A percentile compares a stretch with the other conserved stretches of the same genome.
These are phyloP conservation scores for Neonectria sp. DNA, from an alignment of 2,329 filamentous ascomycete genomes.

Conservation along the genomic window DNA sequence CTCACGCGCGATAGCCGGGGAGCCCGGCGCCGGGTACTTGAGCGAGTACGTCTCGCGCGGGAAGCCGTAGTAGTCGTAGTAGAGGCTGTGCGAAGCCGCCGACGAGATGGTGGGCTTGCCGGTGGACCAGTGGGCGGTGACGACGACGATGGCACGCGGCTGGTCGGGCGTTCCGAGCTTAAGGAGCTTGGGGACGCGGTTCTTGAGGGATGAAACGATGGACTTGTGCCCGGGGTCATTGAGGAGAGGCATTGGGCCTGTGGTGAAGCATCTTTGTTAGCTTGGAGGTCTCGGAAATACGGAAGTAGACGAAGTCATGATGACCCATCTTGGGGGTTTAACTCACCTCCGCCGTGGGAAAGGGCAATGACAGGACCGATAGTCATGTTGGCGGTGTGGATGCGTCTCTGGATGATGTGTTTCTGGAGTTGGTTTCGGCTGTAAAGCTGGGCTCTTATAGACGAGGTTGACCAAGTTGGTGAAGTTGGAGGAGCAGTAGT, in stretches of 20 bases:
- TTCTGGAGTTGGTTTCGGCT: slow-evolving; percentile 5
- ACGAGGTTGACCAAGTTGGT: background rate
- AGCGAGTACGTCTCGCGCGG: slow-evolving; percentile 69
- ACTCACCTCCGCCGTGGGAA: slow-evolving; percentile 64
- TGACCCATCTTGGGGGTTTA: background rate
- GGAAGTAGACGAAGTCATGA: slow-evolving; percentile 4
- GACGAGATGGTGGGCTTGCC: slow-evolving; percentile 66
- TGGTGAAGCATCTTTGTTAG: slow-evolving; percentile 32
- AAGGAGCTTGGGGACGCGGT: slow-evolving; percentile 69
- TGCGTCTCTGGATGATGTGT: slow-evolving; percentile 10
- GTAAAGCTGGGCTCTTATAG: slow-evolving; percentile 7
- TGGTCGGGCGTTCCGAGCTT: slow-evolving; percentile 65
- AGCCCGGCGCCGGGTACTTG: slow-evolving; percentile 70
- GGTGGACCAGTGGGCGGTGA: slow-evolving; percentile 73
- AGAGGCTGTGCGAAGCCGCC: slow-evolving; percentile 60
- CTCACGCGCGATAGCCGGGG: slow-evolving; percentile 66
- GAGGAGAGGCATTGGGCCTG: slow-evolving; percentile 71
- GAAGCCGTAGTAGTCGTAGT: slow-evolving; percentile 74
- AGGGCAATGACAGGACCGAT: slow-evolving; percentile 63
- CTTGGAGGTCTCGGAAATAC: slow-evolving; percentile 10
- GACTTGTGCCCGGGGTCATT: slow-evolving; percentile 67
- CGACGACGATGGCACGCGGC: slow-evolving; percentile 67
- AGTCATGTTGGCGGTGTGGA: slow-evolving; percentile 51
- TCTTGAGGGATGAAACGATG: slow-evolving; percentile 67
- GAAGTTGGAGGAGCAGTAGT: background rate